Conservation (phyloP, 1,284 basidiomycete species). For the Rhodotorula mucilaginosa region DNA sequence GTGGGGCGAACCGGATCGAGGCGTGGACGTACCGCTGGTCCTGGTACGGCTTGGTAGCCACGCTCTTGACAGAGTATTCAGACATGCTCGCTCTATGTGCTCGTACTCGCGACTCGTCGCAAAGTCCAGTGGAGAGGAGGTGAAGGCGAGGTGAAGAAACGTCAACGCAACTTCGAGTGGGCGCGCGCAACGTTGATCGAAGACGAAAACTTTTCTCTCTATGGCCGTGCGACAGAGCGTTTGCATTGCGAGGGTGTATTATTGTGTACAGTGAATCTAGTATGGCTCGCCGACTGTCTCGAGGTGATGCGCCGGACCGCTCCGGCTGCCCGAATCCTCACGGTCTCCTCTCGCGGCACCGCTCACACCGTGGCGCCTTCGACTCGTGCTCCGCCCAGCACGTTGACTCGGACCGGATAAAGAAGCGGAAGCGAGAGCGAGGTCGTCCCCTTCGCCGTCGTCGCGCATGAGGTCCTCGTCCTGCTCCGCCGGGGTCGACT, state of each 20-base stretch:
- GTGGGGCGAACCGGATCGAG: not conserved
- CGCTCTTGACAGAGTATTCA: slow-evolving; percentile 26
- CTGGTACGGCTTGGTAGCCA: slow-evolving; percentile 69
- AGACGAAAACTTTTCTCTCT: not conserved
- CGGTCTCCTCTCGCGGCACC: not conserved
- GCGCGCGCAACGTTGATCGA: no score
- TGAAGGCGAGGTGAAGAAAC: not conserved
- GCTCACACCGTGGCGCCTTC: not conserved
- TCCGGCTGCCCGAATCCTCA: not conserved
- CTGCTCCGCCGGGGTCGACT: not conserved
- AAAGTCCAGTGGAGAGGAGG: not conserved
- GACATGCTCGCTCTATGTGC: slow-evolving; percentile 5
- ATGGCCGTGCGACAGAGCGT: not conserved
- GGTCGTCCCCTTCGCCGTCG: not conserved
- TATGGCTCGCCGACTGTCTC: slow-evolving; percentile 15
- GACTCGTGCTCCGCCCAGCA: not conserved
- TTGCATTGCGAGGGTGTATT: not conserved
- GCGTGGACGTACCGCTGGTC: slow-evolving; percentile 66
- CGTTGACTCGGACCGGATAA: not conserved
- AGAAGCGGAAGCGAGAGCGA: not conserved
- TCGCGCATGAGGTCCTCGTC: not conserved
- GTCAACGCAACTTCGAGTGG: no score
- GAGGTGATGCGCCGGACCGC: slow-evolving; percentile 1
- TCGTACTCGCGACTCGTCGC: no score
- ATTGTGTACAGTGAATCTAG: not conserved